phyloP scores from a whole-genome alignment of 305 asterid genomes.

The Ajuga reptans region DNA sequence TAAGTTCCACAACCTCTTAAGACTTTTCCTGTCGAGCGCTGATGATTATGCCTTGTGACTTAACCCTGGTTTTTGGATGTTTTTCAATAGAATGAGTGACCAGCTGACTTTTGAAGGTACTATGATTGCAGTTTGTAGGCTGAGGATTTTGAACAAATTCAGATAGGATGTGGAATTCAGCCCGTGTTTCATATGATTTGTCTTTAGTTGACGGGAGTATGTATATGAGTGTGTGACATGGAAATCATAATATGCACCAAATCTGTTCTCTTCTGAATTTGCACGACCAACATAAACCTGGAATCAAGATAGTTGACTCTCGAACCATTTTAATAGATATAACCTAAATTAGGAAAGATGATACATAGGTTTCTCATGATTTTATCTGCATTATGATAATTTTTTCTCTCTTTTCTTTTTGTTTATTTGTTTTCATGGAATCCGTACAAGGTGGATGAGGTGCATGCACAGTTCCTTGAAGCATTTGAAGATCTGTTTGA shows the following conservation, averaged over 20 bases:
- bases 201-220: not conserved
- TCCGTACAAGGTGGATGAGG: constrained; percentile 42
- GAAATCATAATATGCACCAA: not conserved
- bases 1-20: no score
- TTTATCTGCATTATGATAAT: not conserved
- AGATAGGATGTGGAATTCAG: not conserved
- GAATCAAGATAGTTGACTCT: no score
- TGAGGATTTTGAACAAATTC: no score
- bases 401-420: not conserved
- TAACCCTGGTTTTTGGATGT: no score
- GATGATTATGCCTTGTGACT: no score
- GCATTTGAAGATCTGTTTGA: constrained; percentile 56
- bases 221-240: no score
- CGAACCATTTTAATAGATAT: not conserved
- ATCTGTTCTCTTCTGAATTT: not conserved
- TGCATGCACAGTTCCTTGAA: constrained; percentile 54
- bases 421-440: not conserved
- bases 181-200: not conserved
- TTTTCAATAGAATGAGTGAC: no score
- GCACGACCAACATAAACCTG: no score
- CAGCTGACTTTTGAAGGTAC: no score
- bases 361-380: not conserved
- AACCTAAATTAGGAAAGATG: not conserved
- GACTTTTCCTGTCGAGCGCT: no score
- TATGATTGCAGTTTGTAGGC: no score